Evolutionary conservation across 495 filamentous ascomycete species (phyloP), one percentile per base, ranked within the genome.

Genomic region (Clohesyomyces aquaticus): DNA sequence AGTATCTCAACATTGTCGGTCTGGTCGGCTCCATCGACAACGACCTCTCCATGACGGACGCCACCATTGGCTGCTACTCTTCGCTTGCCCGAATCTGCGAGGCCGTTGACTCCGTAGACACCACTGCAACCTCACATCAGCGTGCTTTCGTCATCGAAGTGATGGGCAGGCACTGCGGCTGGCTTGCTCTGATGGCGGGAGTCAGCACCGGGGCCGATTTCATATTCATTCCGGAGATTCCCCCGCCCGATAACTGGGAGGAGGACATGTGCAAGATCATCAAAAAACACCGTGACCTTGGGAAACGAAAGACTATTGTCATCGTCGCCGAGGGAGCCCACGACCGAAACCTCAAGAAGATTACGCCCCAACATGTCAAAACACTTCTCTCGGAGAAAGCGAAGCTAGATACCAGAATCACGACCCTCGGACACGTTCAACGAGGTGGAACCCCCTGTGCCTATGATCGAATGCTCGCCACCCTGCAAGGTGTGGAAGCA

Each of bases 131-230:
- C 38, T 96, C 91, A n/a, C 95, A 98, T 77, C 96, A 96, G 58
- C 81, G 95, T 67, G 95, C 95, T 41, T 99, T 99, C 75, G 93
- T 99, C 27, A 88, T 99, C 68, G 95, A 98, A 74, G 95, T 98
- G 49, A 99, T 99, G 95, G 95, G 95, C n/a, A 85, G 95, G 58
- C 93, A 98, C 77, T 99, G 95, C 71, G 95, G 95, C 42, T 99
- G 95, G 95, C 79, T 99, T 52, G 95, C 94, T 45, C 80, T 99
- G 47, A 97, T 97, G 92, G 89, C 95, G 12, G 94, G 92, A 61
- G 91, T 98, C 53, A 92, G 90, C 61, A 96, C 91, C 2, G 95
- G 94, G 26, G 93, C 95, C 4, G 95, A 99, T 76, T 99, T 95
- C 77, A 82, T 98, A 47, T 96, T 99, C 75, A 89, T 98, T 49